These are phyloP conservation scores for Tephrocybe rancida DNA, from an alignment of 768 basidiomycete species.

Conservation along the genomic window DNA sequence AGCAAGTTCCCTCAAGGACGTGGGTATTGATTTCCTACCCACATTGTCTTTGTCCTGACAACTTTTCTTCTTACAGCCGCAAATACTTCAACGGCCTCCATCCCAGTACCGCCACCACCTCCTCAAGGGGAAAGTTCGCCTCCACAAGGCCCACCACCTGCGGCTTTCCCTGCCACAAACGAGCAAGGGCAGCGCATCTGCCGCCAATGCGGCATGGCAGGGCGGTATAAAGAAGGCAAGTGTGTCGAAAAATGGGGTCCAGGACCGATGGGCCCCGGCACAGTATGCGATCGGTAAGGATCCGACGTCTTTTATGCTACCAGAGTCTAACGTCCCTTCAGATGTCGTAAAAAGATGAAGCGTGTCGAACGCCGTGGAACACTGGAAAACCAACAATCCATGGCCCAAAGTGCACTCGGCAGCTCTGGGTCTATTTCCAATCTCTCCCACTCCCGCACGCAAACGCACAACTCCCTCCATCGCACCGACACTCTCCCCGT, in stretches of 20 bases:
- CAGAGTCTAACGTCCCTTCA: slow-evolving; percentile 20
- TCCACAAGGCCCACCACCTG: slow-evolving; percentile 18
- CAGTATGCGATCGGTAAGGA: slow-evolving; percentile 75
- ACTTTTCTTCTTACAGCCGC: neutral
- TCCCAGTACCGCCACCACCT: neutral
- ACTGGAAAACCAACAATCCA: slow-evolving; percentile 42
- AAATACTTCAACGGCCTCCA: neutral
- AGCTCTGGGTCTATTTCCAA: slow-evolving; percentile 9
- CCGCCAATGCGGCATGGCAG: slow-evolving; percentile 71
- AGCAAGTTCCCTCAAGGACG: slow-evolving; percentile 42
- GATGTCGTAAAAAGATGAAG: slow-evolving; percentile 87
- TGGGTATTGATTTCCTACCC: slow-evolving; percentile 7
- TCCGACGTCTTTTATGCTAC: neutral
- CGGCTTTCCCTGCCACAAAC: slow-evolving; percentile 50
- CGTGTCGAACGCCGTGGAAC: slow-evolving; percentile 77
- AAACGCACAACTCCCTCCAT: slow-evolving; percentile 13
- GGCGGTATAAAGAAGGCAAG: slow-evolving; percentile 82
- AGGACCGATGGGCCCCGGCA: slow-evolving; percentile 81
- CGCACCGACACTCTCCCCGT: slow-evolving; percentile 21
- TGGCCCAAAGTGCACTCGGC: neutral
- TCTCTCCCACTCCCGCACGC: slow-evolving; percentile 1
- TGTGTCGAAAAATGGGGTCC: slow-evolving; percentile 91
- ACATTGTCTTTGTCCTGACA: neutral
- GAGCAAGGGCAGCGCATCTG: slow-evolving; percentile 74
- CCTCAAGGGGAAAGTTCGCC: neutral